phyloP scores from a whole-genome alignment of 179 eudicot genomes.

The Silene noctiflora region DNA sequence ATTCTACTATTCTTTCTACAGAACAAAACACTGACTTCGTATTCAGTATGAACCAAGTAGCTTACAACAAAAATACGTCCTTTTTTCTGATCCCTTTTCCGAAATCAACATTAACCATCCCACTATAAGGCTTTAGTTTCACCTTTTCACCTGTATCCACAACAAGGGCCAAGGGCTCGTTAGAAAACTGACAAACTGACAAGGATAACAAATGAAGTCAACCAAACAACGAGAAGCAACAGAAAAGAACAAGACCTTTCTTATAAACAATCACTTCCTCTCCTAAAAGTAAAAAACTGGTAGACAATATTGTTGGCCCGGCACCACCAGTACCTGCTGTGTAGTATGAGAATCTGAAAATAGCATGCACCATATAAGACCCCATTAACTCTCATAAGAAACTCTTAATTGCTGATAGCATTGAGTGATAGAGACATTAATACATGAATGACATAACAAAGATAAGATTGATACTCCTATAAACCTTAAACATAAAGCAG shows the following conservation, averaged over 20 bases:
- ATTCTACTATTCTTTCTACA: neutral
- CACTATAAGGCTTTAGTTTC: constrained; percentile 87
- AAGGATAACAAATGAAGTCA: neutral
- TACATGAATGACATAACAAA: neutral
- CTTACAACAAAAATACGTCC: constrained; percentile 92
- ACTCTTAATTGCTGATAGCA: neutral
- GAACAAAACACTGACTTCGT: neutral
- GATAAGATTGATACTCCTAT: neutral
- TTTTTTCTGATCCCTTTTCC: constrained; percentile 76
- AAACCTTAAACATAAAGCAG: neutral
- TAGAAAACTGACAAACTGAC: constrained; percentile 2
- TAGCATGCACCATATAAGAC: constrained; percentile 6
- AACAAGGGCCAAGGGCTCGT: constrained; percentile 16
- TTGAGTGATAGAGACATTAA: neutral
- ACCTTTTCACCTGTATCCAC: constrained; percentile 60
- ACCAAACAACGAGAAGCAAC: constrained; percentile 9
- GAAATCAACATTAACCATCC: constrained; percentile 83
- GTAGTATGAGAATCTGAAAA: constrained; percentile 78
- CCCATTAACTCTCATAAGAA: neutral
- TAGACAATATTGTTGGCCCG: constrained; percentile 95
- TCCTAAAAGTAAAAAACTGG: constrained; percentile 92
- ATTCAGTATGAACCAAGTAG: constrained; percentile 15
- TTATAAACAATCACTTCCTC: constrained; percentile 88
- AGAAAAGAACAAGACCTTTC: constrained; percentile 51
- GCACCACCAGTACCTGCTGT: constrained; percentile 99